Percentiles rank a stretch among this genome's conserved stretches.
phyloP scores from a whole-genome alignment of 208 protist genomes.

The Trichomonas vaginalis region DNA sequence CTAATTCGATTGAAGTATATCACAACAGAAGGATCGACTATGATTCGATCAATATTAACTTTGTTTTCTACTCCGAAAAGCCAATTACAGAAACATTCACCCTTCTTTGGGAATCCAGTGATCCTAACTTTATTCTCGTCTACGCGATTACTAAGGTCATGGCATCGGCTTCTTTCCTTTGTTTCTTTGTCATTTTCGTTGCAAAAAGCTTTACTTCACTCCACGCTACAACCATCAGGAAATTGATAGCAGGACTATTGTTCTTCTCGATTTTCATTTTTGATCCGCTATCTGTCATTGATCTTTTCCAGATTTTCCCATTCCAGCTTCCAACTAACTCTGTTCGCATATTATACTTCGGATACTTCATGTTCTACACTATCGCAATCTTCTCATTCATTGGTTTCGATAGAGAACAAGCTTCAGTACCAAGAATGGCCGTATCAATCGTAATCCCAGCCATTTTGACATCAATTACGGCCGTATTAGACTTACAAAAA shows the following conservation, averaged over 20 bases:
- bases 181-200: background rate
- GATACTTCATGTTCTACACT: background rate
- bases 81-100: background rate
- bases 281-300: background rate
- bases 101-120: background rate
- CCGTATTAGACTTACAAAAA: background rate
- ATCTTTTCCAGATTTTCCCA: background rate
- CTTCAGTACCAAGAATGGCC: background rate
- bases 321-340: background rate
- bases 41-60: background rate
- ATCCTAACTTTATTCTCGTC: background rate
- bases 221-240: background rate
- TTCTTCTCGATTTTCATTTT: background rate
- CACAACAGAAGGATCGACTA: background rate
- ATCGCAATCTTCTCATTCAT: background rate
- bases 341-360: background rate
- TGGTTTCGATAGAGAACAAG: background rate
- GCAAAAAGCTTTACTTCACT: background rate
- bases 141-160: background rate
- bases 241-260: background rate
- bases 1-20: background rate
- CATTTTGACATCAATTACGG: background rate
- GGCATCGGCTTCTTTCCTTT: background rate
- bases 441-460: background rate
- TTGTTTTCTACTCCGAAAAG: background rate